Base-by-base conservation (phyloP, 345 rosid genomes). In the Leavenworthia alabamica region DNA sequence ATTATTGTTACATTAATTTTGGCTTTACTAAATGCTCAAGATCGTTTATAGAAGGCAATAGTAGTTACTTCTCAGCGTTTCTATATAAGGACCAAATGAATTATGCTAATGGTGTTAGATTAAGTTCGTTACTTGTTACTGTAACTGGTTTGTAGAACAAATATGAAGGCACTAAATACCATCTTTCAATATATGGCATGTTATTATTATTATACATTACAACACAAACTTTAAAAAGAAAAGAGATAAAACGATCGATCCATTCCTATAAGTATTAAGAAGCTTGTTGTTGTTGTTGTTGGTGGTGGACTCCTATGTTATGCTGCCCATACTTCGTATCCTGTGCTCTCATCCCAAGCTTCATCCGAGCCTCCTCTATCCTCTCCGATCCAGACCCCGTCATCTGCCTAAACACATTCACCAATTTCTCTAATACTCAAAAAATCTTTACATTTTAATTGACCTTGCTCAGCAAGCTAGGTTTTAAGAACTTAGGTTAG, bases 311-410 rank as follows among this genome's bases (percentile, higher is more conserved):
- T 36, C 56, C 56, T 56, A 37, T 55, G 56, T 66, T 45, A 11
- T 35, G 47, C 39, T 55, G 71, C 42, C 75, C 81, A 60, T 77
- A 89, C 76, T 78, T 90, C 75, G 81, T 82, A 69, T 90, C 96
- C 15, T 81, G 59, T 5, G 81, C 82, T 84, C 82, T 83, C 24
- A 66, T 63, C 1, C 82, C 81, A 37, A 88, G 56, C 79, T 80
- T 85, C 79, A 67, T 32, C 24, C 85, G 73, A 1, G 94, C 96
- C 14, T 64, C 74, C 40, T 90, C 89, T 67, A 85, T 63, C 83
- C 59, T 78, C 13, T 85, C 91, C 9, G 82, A 77, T 10, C 85
- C 93, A 0, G 75, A 78, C 35, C 90, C 91, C 0, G 79, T 83
- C 29, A 81, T 77, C 48, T 87, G 83, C 85, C 95, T 85, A 45